phyloP scores from a whole-genome alignment of 2,329 filamentous ascomycete species.

The Trichophyton rubrum region DNA sequence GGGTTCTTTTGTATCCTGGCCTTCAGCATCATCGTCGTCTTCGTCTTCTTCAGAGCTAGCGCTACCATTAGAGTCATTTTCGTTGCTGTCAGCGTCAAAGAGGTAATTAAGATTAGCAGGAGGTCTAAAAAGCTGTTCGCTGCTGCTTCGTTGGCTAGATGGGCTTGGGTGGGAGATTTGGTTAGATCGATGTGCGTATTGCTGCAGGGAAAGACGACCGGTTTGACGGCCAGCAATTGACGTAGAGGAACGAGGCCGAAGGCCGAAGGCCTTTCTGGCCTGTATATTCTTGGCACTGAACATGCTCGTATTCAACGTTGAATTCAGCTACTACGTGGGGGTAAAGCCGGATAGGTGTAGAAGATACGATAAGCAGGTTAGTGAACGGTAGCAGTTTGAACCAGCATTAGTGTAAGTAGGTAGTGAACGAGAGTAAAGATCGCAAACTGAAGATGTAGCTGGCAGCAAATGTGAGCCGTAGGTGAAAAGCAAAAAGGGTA shows the following conservation, averaged over 20 bases:
- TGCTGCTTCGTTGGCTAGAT: neutral
- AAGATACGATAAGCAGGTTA: too few species aligned
- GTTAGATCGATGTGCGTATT: neutral
- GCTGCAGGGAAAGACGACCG: neutral
- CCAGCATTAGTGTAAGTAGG: too few species aligned
- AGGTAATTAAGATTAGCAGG: neutral
- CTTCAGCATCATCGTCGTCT: neutral
- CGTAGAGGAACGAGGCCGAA: neutral
- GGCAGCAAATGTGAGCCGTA: too few species aligned
- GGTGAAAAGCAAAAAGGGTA: too few species aligned
- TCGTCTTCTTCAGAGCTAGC: neutral
- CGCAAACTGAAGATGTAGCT: too few species aligned
- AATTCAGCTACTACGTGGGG: too few species aligned
- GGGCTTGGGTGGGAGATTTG: neutral
- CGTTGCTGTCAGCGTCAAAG: neutral
- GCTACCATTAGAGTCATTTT: neutral
- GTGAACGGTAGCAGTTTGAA: too few species aligned
- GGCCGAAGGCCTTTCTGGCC: neutral
- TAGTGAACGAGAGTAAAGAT: too few species aligned
- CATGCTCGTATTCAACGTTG: too few species aligned
- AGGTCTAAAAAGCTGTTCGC: neutral
- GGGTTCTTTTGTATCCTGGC: too few species aligned
- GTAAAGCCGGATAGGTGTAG: too few species aligned
- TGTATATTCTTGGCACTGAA: neutral
- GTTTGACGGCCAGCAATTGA: neutral